Conservation (phyloP, 768 basidiomycete species). For the Macrolepiota dolichaula region DNA sequence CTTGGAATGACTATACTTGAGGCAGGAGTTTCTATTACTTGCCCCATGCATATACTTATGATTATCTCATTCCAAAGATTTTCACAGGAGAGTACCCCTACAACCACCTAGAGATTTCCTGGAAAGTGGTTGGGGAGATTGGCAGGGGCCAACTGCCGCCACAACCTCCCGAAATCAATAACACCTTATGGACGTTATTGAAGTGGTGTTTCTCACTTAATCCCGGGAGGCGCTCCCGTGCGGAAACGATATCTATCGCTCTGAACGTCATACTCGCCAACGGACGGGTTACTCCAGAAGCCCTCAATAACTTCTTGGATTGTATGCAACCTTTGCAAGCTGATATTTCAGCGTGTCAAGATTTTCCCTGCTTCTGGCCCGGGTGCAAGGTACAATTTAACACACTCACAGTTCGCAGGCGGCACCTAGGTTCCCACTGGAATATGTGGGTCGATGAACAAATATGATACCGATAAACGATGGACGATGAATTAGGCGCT, state of each 20-base stretch:
- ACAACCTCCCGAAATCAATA: slow-evolving; percentile 6
- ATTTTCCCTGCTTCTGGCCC: background rate
- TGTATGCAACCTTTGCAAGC: background rate
- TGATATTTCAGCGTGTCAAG: background rate
- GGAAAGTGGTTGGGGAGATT: background rate
- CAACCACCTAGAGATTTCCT: slow-evolving; percentile 8
- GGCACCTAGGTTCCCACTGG: background rate
- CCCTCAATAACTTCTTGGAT: background rate
- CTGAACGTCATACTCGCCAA: background rate
- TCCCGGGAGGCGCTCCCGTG: background rate
- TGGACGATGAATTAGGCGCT: no score
- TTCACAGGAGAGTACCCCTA: slow-evolving; percentile 13
- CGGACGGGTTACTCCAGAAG: background rate
- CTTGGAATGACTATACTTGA: slow-evolving; percentile 33
- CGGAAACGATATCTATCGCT: background rate
- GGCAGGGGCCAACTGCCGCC: slow-evolving; percentile 5
- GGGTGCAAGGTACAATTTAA: background rate
- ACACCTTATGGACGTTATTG: background rate
- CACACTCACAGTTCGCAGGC: background rate
- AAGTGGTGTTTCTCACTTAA: no score
- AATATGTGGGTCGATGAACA: background rate
- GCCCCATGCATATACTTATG: background rate
- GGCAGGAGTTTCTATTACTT: slow-evolving; percentile 14
- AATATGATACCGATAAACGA: no score
- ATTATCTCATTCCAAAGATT: slow-evolving; percentile 3